These are phyloP conservation scores for Volvox carteri DNA, from an alignment of 163 green algal species.

Conservation along the genomic window DNA sequence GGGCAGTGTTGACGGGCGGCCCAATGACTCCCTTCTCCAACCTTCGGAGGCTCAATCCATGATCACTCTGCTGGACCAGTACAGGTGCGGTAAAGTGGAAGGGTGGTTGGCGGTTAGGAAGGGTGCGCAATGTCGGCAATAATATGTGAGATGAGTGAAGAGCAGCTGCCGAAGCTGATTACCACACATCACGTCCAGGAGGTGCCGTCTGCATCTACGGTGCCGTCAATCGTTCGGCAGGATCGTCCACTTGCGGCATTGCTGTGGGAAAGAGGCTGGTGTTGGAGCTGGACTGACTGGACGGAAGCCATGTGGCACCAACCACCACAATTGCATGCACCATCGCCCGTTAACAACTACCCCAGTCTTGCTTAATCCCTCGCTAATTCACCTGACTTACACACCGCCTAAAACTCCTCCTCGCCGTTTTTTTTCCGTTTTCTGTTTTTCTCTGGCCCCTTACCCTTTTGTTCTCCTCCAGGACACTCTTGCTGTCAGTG, in stretches of 20 bases:
- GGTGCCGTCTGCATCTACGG: neutral
- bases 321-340: too few species aligned
- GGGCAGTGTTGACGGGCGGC: slow-evolving; percentile 27
- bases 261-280: neutral
- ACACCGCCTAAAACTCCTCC: neutral
- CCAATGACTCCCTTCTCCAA: slow-evolving; percentile 22
- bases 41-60: slow-evolving; percentile 17
- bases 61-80: slow-evolving; percentile 43
- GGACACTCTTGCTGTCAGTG: slow-evolving; percentile 15
- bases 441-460: neutral
- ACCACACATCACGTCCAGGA: neutral
- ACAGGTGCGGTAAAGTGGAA: slow-evolving; percentile 17
- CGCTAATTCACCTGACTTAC: neutral
- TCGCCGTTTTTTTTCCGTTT: neutral
- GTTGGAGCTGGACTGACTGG: neutral
- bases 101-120: too few species aligned
- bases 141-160: neutral
- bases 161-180: neutral
- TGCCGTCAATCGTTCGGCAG: neutral
- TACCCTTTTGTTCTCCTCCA: too few species aligned
- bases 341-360: neutral
- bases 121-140: neutral
- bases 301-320: too few species aligned
- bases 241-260: neutral
- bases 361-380: neutral